Percentiles rank a stretch among this genome's conserved stretches.
Evolutionary conservation across 176 grass and related monocot genomes (phyloP).

Genomic region (Oryza meyeriana): DNA sequence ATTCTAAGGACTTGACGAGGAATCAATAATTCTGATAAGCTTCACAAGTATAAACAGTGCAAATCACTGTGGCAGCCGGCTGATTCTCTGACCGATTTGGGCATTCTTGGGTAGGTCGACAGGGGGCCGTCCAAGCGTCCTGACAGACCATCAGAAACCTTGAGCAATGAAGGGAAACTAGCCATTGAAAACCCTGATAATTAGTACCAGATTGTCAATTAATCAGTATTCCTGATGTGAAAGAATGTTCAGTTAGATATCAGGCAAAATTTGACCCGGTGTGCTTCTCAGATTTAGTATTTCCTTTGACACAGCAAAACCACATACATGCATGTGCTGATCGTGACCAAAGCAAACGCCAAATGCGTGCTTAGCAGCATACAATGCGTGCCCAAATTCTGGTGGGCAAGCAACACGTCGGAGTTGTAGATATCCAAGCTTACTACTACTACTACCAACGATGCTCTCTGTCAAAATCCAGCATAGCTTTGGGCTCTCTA

Average conservation of each 20-base stretch:
- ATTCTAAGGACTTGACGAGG: neutral
- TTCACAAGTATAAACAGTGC: neutral
- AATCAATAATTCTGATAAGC: neutral
- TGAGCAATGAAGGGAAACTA: neutral
- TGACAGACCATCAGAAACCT: neutral
- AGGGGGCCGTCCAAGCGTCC: neutral
- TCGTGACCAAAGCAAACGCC: neutral
- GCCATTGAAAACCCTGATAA: neutral
- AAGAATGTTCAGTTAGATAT: neutral
- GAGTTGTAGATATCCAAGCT: neutral
- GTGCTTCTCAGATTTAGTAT: neutral
- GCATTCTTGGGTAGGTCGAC: no score
- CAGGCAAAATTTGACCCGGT: neutral
- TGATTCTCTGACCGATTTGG: neutral
- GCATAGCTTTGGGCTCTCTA: neutral
- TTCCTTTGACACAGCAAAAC: neutral
- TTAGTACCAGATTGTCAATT: neutral
- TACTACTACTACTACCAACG: no score
- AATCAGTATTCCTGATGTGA: neutral
- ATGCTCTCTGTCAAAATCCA: neutral
- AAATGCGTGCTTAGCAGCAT: neutral
- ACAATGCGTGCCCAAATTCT: neutral
- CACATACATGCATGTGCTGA: no score
- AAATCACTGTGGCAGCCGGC: neutral
- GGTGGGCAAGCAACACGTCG: neutral